Percentiles rank a stretch among this genome's conserved stretches.
Conservation (phyloP, 2,329 filamentous ascomycete species). For the Sarocladium strictum region DNA sequence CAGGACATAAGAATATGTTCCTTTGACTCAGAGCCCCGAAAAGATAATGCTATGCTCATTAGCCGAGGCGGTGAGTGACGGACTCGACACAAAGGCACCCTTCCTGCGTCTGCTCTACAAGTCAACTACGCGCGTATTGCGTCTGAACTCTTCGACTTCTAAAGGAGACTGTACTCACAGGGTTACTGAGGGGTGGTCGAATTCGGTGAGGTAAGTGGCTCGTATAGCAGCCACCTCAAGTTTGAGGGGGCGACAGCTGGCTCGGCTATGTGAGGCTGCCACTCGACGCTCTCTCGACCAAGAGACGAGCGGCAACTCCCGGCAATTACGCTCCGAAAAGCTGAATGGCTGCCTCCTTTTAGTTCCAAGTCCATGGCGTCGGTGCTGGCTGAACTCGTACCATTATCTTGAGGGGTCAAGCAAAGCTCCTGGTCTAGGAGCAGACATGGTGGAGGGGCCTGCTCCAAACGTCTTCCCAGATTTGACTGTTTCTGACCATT, state of each 20-base stretch:
- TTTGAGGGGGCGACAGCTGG: not conserved
- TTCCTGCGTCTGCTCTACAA: no score
- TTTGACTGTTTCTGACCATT: no score
- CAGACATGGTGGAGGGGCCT: not conserved
- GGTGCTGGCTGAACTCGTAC: slow-evolving; percentile 1
- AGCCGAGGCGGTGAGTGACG: no score
- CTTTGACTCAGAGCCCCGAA: no score
- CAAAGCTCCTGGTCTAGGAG: not conserved
- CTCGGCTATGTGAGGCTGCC: not conserved
- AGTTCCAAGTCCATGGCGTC: slow-evolving; percentile 6
- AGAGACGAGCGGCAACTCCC: not conserved
- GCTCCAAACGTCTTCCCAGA: not conserved
- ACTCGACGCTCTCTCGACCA: not conserved
- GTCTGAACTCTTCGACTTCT: not conserved
- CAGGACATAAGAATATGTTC: no score
- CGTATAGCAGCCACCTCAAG: not conserved
- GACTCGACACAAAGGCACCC: no score
- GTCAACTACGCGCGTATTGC: not conserved
- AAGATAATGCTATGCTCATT: no score
- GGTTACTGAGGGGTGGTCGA: not conserved
- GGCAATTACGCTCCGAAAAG: not conserved
- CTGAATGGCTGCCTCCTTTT: not conserved
- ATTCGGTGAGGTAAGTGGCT: slow-evolving; percentile 3
- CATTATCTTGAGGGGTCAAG: not conserved
- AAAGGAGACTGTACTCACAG: not conserved